Evolutionary conservation across 192 early-diverging fungal genomes (phyloP).

Genomic region (Radiomyces spectabilis): DNA sequence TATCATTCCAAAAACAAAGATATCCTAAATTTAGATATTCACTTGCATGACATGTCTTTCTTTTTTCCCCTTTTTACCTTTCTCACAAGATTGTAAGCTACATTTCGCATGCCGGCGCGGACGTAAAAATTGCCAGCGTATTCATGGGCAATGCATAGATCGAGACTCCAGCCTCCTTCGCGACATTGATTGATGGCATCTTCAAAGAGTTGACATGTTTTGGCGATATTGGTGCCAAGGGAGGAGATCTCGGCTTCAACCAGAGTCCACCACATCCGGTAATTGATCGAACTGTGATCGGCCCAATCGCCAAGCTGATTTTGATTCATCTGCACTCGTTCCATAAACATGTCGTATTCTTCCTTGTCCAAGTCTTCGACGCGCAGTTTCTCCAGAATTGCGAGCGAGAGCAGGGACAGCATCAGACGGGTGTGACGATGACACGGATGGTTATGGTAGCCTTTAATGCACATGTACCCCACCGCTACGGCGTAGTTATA

Average conservation of each 20-base stretch:
- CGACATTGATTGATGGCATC: conserved; percentile 17
- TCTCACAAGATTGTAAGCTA: conserved; percentile 12
- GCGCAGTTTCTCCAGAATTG: conserved; percentile 16
- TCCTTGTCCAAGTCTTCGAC: neutral
- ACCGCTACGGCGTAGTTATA: conserved; percentile 12
- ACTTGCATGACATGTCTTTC: no score
- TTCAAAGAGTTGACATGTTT: conserved; percentile 13
- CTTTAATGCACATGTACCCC: conserved; percentile 6
- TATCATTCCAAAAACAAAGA: neutral
- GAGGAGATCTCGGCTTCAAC: conserved; percentile 18
- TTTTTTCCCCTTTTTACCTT: conserved; percentile 7
- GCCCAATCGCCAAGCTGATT: conserved; percentile 8
- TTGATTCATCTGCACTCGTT: conserved; percentile 10
- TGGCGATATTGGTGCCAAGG: conserved; percentile 1
- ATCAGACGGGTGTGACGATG: conserved; percentile 23
- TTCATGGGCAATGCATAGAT: conserved; percentile 20
- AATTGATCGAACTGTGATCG: conserved; percentile 3
- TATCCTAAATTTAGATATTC: neutral
- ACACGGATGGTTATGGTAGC: conserved; percentile 15
- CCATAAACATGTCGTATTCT: neutral
- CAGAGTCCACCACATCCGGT: conserved; percentile 15
- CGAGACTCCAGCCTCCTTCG: conserved; percentile 20
- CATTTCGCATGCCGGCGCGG: conserved; percentile 11
- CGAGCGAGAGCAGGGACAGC: conserved; percentile 14
- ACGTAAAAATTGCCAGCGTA: conserved; percentile 23